These are phyloP conservation scores for Diaporthe vaccinii DNA, from an alignment of 2,329 filamentous ascomycete genomes.

Conservation along the genomic window DNA sequence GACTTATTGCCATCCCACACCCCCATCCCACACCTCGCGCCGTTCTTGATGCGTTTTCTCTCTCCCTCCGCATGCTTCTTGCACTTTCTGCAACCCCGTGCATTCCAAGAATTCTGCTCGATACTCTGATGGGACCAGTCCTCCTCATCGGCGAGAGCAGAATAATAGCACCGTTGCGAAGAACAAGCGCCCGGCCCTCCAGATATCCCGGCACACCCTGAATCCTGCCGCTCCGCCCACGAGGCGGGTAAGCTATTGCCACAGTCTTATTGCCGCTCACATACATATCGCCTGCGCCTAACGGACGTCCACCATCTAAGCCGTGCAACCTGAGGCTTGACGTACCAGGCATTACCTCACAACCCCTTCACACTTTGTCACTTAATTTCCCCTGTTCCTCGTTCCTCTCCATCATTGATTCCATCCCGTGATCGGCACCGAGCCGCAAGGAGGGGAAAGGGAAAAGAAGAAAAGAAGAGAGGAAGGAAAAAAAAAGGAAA, in stretches of 20 bases:
- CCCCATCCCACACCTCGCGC: slow-evolving; percentile 45
- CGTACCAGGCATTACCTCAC: slow-evolving; percentile 41
- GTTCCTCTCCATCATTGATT: slow-evolving; percentile 26
- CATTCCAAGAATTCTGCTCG: slow-evolving; percentile 34
- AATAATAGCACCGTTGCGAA: slow-evolving; percentile 47
- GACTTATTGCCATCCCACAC: slow-evolving; percentile 56
- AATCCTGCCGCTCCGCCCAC: slow-evolving; percentile 45
- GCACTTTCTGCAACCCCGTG: slow-evolving; percentile 33
- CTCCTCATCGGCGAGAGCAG: slow-evolving; percentile 28
- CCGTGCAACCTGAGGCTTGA: slow-evolving; percentile 42
- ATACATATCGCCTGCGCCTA: slow-evolving; percentile 49
- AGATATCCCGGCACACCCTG: slow-evolving; percentile 34
- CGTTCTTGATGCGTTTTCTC: slow-evolving; percentile 41
- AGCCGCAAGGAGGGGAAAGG: slow-evolving; percentile 1
- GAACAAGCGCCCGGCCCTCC: slow-evolving; percentile 52
- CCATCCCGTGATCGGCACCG: slow-evolving; percentile 15
- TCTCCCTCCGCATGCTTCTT: slow-evolving; percentile 40
- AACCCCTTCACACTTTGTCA: not conserved
- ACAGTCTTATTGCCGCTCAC: slow-evolving; percentile 49
- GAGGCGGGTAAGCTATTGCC: slow-evolving; percentile 46
- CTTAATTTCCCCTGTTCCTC: slow-evolving; percentile 39
- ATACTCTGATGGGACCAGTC: slow-evolving; percentile 29
- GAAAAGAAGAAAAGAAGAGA: not conserved
- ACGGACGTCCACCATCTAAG: slow-evolving; percentile 43
- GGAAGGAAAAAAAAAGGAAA: slow-evolving; percentile 1